These are phyloP conservation scores for Digitaria exilis DNA, from an alignment of 202 grass and related monocot genomes.

Conservation along the genomic window DNA sequence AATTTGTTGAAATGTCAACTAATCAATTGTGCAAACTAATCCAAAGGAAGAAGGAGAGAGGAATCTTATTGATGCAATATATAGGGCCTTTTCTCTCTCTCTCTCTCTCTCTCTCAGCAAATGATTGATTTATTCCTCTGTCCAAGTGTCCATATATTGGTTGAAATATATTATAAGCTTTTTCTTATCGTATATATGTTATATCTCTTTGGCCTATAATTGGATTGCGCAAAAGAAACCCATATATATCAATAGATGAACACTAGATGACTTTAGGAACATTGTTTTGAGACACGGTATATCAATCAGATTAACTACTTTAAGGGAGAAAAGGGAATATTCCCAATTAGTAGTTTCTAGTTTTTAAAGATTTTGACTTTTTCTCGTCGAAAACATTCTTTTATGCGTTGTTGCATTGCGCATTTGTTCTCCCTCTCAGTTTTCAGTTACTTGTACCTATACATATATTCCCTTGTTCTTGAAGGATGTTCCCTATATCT, in stretches of 20 bases:
- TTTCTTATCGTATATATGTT: background rate
- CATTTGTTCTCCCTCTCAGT: conserved; percentile 41
- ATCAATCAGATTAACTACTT: conserved; percentile 12
- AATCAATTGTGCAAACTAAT: conserved; percentile 39
- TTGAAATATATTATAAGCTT: background rate
- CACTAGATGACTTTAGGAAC: conserved; percentile 1
- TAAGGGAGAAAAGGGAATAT: background rate
- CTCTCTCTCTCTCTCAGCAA: background rate
- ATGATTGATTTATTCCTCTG: conserved; percentile 22
- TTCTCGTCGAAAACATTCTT: conserved; percentile 3
- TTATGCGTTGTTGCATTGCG: conserved; percentile 36
- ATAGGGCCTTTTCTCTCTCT: background rate
- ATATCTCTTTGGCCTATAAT: no score
- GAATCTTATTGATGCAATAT: conserved; percentile 25
- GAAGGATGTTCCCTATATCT: background rate
- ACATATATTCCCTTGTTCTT: conserved; percentile 10
- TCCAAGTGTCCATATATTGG: conserved; percentile 2
- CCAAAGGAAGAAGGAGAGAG: conserved; percentile 39
- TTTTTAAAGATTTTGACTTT: conserved; percentile 43
- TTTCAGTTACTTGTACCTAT: conserved; percentile 21
- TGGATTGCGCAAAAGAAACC: conserved; percentile 20
- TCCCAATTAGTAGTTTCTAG: no score
- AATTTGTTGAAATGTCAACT: conserved; percentile 33
- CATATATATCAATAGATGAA: background rate
- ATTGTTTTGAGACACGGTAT: conserved; percentile 23